phyloP scores from a whole-genome alignment of 2,329 filamentous ascomycete genomes.

The Cercospora zeae-maydis region DNA sequence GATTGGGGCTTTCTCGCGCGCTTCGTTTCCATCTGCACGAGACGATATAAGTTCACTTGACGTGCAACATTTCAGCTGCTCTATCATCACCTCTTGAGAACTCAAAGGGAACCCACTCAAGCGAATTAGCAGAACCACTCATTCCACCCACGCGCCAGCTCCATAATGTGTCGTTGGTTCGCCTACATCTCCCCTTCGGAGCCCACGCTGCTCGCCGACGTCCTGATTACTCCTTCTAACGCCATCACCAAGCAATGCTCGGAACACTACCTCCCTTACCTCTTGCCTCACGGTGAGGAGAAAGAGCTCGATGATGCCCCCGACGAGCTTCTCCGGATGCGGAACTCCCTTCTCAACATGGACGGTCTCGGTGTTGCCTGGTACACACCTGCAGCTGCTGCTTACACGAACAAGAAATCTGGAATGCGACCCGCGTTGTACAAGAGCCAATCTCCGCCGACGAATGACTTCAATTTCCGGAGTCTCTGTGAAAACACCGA shows the following conservation, averaged over 20 bases:
- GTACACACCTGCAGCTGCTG: conserved; percentile 45
- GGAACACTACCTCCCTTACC: conserved; percentile 52
- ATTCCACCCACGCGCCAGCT: background rate
- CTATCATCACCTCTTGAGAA: background rate
- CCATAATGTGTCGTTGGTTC: conserved; percentile 47
- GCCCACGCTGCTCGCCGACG: conserved; percentile 53
- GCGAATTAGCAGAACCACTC: background rate
- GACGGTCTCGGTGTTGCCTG: conserved; percentile 40
- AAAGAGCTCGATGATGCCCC: conserved; percentile 37
- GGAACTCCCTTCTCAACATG: conserved; percentile 53
- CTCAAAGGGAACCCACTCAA: background rate
- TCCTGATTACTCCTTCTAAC: conserved; percentile 49
- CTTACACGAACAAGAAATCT: conserved; percentile 28
- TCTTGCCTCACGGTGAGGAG: conserved; percentile 46
- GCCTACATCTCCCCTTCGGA: conserved; percentile 52
- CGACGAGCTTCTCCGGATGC: conserved; percentile 44
- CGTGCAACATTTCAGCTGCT: background rate
- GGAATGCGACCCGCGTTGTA: conserved; percentile 47
- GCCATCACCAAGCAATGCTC: conserved; percentile 31
- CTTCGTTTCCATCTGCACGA: background rate
- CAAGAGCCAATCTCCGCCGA: conserved; percentile 49
- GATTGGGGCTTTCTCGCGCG: background rate
- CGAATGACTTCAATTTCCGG: conserved; percentile 53
- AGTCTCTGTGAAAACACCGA: conserved; percentile 50
- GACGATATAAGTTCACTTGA: background rate